Conservation (phyloP, 768 basidiomycete species). For the Amanita pseudoporphyria region DNA sequence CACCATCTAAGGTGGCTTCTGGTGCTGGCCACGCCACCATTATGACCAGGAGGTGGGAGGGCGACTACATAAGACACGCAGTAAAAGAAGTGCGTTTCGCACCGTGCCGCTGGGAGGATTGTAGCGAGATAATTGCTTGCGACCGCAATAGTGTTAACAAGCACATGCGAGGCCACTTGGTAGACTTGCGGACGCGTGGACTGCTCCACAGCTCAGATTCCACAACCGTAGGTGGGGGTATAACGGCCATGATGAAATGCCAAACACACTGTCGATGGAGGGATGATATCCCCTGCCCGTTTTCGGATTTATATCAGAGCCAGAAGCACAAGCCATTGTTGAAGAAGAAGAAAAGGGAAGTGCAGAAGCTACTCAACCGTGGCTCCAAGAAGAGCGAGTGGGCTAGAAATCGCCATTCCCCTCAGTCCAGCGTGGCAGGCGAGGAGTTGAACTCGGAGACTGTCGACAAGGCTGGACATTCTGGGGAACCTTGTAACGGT, state of each 20-base stretch:
- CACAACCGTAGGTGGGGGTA: too few species aligned
- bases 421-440: too few species aligned
- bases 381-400: not conserved
- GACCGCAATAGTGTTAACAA: not conserved
- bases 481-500: not conserved
- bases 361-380: not conserved
- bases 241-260: not conserved
- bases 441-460: not conserved
- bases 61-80: not conserved
- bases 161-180: not conserved
- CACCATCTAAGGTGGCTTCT: too few species aligned
- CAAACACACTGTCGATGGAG: not conserved
- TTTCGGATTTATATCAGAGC: not conserved
- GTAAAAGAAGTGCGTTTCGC: not conserved
- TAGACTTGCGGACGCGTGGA: not conserved
- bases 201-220: not conserved
- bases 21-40: not conserved
- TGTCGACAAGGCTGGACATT: not conserved
- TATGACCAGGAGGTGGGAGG: not conserved
- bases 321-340: not conserved
- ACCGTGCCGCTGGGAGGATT: not conserved
- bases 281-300: not conserved
- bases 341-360: not conserved
- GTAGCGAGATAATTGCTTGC: not conserved
- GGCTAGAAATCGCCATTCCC: not conserved